Evolutionary conservation across 2,329 filamentous ascomycete genomes (phyloP).

Genomic region (Trichoderma endophyticum): DNA sequence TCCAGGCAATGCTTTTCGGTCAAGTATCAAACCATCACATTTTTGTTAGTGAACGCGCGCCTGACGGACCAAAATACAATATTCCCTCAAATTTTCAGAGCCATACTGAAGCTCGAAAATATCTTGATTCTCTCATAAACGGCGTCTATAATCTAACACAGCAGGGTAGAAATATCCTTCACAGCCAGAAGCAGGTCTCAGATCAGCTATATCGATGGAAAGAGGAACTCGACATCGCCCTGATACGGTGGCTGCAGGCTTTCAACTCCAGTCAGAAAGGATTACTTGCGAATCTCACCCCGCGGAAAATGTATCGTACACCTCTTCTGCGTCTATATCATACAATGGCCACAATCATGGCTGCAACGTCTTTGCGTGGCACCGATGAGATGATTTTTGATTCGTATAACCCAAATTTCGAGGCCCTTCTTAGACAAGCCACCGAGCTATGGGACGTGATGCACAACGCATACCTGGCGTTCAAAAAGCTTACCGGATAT

Average conservation of each 20-base stretch:
- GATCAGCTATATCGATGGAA: not conserved
- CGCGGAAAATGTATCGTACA: not conserved
- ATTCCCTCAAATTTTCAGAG: not conserved
- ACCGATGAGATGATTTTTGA: constrained; percentile 16
- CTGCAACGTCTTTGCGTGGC: constrained; percentile 5
- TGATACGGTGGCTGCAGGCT: not conserved
- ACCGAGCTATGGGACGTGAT: not conserved
- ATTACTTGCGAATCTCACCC: not conserved
- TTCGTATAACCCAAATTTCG: not conserved
- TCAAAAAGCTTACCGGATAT: not conserved
- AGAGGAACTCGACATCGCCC: not conserved
- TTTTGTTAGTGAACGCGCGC: not conserved
- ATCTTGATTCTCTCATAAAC: constrained; percentile 16
- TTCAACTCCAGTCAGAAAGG: not conserved
- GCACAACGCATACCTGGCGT: not conserved
- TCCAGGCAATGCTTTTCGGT: constrained; percentile 30
- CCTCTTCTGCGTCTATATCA: constrained; percentile 13
- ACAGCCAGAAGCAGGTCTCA: not conserved
- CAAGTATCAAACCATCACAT: constrained; percentile 25
- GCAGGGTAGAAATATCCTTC: not conserved
- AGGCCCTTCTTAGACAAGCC: not conserved
- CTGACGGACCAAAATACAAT: constrained; percentile 19
- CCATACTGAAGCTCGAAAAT: not conserved
- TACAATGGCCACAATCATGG: constrained; percentile 17
- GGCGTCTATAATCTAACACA: not conserved